phyloP scores from a whole-genome alignment of 140 eudicot genomes.

The Erigeron philadelphicus region DNA sequence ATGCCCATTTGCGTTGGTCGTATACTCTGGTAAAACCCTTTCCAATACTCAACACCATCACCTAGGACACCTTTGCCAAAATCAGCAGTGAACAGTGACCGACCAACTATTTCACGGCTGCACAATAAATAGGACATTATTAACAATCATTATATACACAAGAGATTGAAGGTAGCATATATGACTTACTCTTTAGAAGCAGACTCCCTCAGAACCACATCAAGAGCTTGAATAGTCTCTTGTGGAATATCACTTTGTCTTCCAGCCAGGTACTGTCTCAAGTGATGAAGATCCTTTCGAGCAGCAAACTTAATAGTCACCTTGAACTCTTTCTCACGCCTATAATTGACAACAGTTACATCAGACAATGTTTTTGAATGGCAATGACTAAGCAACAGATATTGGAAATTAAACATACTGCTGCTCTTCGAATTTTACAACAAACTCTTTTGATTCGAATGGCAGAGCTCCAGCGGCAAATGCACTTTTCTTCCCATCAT shows the following conservation, averaged over 20 bases:
- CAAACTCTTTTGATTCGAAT: slow-evolving; percentile 60
- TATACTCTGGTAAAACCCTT: slow-evolving; percentile 73
- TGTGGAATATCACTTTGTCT: slow-evolving; percentile 56
- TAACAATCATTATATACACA: not conserved
- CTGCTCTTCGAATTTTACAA: slow-evolving; percentile 32
- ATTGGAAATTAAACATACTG: slow-evolving; percentile 17
- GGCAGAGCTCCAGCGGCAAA: slow-evolving; percentile 65
- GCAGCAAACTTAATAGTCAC: slow-evolving; percentile 70
- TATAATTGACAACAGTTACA: slow-evolving; percentile 18
- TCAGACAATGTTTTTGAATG: not conserved
- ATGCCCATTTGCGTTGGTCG: slow-evolving; percentile 93
- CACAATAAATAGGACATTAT: not conserved
- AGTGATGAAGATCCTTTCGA: slow-evolving; percentile 45
- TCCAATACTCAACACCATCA: slow-evolving; percentile 67
- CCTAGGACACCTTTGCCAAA: slow-evolving; percentile 50
- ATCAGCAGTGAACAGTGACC: slow-evolving; percentile 46
- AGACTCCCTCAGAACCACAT: slow-evolving; percentile 55
- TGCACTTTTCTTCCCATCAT: slow-evolving; percentile 69
- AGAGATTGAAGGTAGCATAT: not conserved
- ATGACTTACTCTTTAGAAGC: slow-evolving; percentile 32
- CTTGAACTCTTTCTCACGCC: slow-evolving; percentile 50
- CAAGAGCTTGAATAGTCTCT: slow-evolving; percentile 74
- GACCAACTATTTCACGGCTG: slow-evolving; percentile 62
- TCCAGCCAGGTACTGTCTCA: slow-evolving; percentile 41
- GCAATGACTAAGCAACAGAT: not conserved